Evolutionary conservation across 208 protist species (phyloP), one percentile per base, ranked within the genome.

Genomic region (Novymonas esmeraldas): DNA sequence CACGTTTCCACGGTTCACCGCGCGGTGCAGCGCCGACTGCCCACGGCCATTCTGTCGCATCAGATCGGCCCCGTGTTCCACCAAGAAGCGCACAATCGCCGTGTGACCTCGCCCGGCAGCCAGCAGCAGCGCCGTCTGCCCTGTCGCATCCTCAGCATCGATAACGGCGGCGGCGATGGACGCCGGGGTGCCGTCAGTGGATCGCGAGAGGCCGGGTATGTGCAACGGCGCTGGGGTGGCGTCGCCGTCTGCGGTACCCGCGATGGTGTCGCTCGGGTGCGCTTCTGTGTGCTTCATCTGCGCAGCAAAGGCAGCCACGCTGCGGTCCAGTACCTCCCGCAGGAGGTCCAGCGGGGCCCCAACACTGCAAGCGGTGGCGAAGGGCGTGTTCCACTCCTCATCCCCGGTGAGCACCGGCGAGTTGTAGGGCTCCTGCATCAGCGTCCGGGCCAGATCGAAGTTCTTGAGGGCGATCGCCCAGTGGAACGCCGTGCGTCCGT

Each of bases 401-500:
- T 97, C 93, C 61, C 81, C 79, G 2, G 80, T 96, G 45, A 85
- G 66, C 16, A 82, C 89, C 14, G 85, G 82, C 5, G 90, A 73
- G 51, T 76, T 64, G 67, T 92, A 84, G 1, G 89, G 87, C 6
- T 49, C 45, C 14, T 57, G 48, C 79, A 94, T 81, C 18, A 97
- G 78, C 7, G 34, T 79, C 7, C 18, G 68, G 3, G 84, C 90
- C 22, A 97, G 64, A 0, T 78, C 78, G 41, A 85, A 95, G 76
- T 93, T 93, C 52, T 79, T 72, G 48, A 95, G 66, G 6, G 90
- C 85, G 3, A 96, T 56, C 0, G 93, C 87, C 93, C 93, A 97
- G 67, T 97, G 93, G 20, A 96, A 77, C 0, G 90, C 85, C 3
- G 93, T 96, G 59, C 93, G 81, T n/a, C 90, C 93, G 51, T 97